These are phyloP conservation scores for Aspergillus novofumigatus DNA, from an alignment of 2,329 filamentous ascomycete genomes.

Conservation along the genomic window DNA sequence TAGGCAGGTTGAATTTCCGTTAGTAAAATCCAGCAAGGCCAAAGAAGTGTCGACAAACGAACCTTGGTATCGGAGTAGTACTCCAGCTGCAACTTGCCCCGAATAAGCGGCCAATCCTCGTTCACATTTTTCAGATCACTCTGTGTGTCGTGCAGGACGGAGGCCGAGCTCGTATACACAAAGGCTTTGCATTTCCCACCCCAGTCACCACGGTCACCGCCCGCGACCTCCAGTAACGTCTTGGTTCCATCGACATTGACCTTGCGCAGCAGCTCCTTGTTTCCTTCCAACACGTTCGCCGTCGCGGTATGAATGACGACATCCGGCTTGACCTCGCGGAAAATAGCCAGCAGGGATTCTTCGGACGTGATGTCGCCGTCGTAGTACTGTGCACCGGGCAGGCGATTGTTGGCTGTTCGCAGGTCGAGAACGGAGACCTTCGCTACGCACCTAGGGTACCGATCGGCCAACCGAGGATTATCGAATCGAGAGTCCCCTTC, in stretches of 20 bases:
- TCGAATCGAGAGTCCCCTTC: slow-evolving; percentile 34
- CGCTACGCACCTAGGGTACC: slow-evolving; percentile 42
- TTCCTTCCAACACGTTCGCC: slow-evolving; percentile 52
- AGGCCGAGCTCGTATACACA: slow-evolving; percentile 87
- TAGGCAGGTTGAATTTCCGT: slow-evolving; percentile 26
- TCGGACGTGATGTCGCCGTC: slow-evolving; percentile 73
- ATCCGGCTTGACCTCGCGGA: slow-evolving; percentile 66
- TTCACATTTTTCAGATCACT: slow-evolving; percentile 78
- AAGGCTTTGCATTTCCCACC: slow-evolving; percentile 65
- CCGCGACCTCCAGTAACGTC: slow-evolving; percentile 64
- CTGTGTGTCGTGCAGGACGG: slow-evolving; percentile 77
- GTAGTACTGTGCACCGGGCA: slow-evolving; percentile 61
- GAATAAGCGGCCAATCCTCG: slow-evolving; percentile 74
- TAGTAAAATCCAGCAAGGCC: neutral
- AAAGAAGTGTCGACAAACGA: slow-evolving; percentile 8
- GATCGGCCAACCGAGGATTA: slow-evolving; percentile 33
- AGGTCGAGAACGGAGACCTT: slow-evolving; percentile 69
- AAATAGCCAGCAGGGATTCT: slow-evolving; percentile 57
- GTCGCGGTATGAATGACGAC: slow-evolving; percentile 90
- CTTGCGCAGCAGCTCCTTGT: slow-evolving; percentile 63
- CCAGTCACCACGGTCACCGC: slow-evolving; percentile 60
- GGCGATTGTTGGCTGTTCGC: slow-evolving; percentile 64
- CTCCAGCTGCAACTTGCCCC: slow-evolving; percentile 66
- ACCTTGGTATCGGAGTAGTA: slow-evolving; percentile 93
- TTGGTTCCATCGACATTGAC: slow-evolving; percentile 87